Percentiles rank a stretch among this genome's conserved stretches.
Conservation (phyloP, 441 rosid genomes). For the Erysimum pusillum region DNA sequence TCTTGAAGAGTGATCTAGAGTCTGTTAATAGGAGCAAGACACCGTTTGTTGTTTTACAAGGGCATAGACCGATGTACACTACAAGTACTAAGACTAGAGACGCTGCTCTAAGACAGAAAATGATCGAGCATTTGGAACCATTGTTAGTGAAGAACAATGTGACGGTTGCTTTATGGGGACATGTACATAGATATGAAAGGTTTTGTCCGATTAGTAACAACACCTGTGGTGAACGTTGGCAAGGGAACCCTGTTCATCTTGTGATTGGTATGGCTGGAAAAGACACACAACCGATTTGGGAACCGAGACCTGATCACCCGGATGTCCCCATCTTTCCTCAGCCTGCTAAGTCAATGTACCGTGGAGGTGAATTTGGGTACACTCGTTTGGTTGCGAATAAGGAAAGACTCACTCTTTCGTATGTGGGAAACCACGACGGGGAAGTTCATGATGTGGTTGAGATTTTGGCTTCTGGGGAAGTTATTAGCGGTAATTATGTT, state of each 20-base stretch:
- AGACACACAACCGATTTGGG: conserved; percentile 87
- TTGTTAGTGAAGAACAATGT: conserved; percentile 74
- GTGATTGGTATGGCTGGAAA: conserved; percentile 98
- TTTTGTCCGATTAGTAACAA: conserved; percentile 87
- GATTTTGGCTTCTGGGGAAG: conserved; percentile 77
- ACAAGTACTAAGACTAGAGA: conserved; percentile 72
- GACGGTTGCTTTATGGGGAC: conserved; percentile 94
- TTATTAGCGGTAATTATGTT: conserved; percentile 53
- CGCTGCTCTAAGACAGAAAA: conserved; percentile 59
- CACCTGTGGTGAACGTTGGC: conserved; percentile 67
- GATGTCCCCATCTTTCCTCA: conserved; percentile 77
- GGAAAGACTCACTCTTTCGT: conserved; percentile 75
- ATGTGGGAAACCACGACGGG: conserved; percentile 88
- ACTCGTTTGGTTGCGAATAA: conserved; percentile 81
- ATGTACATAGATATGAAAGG: conserved; percentile 90
- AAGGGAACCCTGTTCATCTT: conserved; percentile 76
- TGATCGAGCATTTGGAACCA: conserved; percentile 88
- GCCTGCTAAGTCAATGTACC: conserved; percentile 76
- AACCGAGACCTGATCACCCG: conserved; percentile 79
- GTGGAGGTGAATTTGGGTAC: conserved; percentile 91
- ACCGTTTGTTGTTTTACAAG: conserved; percentile 82
- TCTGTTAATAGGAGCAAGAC: conserved; percentile 78
- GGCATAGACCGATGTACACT: conserved; percentile 97
- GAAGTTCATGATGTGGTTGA: conserved; percentile 86
- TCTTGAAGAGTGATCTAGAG: conserved; percentile 77